phyloP scores from a whole-genome alignment of 495 filamentous ascomycete species.

The Emericellopsis terricola region DNA sequence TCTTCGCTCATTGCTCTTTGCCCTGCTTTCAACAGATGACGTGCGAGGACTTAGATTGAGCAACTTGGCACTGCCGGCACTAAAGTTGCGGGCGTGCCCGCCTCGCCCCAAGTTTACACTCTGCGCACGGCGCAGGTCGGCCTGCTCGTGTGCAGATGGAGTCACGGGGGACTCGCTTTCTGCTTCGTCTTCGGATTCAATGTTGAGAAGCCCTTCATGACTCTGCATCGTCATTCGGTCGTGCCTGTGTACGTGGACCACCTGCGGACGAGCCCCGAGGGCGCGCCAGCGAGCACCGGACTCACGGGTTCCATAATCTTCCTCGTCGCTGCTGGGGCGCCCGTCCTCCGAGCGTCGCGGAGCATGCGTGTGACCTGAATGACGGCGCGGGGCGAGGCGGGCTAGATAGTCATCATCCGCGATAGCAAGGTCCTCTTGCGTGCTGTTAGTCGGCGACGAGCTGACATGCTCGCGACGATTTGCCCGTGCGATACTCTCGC shows the following conservation, averaged over 20 bases:
- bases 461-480: conserved; percentile 11
- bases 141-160: conserved; percentile 11
- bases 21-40: conserved; percentile 18
- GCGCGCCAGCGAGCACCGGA: conserved; percentile 22
- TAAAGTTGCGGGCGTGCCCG: conserved; percentile 48
- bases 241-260: conserved; percentile 13
- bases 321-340: conserved; percentile 26
- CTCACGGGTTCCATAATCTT: conserved; percentile 12
- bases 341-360: conserved; percentile 34
- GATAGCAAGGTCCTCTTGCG: conserved; percentile 41
- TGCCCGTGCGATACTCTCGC: conserved; percentile 11
- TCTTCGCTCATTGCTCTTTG: conserved; percentile 8
- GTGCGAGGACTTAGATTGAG: conserved; percentile 39
- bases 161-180: conserved; percentile 3
- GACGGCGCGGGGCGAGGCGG: conserved; percentile 22
- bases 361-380: background rate
- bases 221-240: conserved; percentile 14
- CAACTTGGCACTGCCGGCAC: conserved; percentile 54
- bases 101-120: conserved; percentile 41
- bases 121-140: conserved; percentile 37
- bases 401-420: conserved; percentile 47
- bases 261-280: conserved; percentile 16
- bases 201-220: conserved; percentile 42
- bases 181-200: conserved; percentile 10
- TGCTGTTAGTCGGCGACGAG: conserved; percentile 20